Conservation (phyloP, 2,329 filamentous ascomycete species). For the Chaetomiaceae sp. region DNA sequence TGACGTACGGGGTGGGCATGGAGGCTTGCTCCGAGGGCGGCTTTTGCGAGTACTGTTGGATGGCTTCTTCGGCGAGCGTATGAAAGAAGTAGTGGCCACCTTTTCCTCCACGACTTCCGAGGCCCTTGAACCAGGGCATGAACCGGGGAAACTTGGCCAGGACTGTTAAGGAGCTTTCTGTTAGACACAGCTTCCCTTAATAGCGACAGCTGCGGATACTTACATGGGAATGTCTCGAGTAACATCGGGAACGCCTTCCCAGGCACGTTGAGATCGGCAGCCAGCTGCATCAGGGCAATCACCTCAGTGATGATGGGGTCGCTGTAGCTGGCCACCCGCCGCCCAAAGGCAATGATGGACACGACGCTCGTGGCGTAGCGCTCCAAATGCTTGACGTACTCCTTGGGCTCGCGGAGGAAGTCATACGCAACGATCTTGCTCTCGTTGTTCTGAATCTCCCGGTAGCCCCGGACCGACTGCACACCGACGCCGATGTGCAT, state of each 20-base stretch:
- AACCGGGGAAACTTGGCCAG: conserved; percentile 44
- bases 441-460: conserved; percentile 53
- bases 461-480: conserved; percentile 51
- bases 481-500: conserved; percentile 49
- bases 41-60: conserved; percentile 34
- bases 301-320: conserved; percentile 57
- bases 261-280: conserved; percentile 50
- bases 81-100: conserved; percentile 48
- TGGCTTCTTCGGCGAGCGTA: conserved; percentile 46
- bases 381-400: conserved; percentile 51
- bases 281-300: conserved; percentile 53
- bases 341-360: conserved; percentile 52
- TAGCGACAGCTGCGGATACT: conserved; percentile 1
- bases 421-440: conserved; percentile 51
- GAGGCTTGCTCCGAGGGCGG: conserved; percentile 21
- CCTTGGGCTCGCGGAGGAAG: conserved; percentile 38
- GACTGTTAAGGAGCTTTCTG: conserved; percentile 21
- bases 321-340: conserved; percentile 43
- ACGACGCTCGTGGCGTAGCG: conserved; percentile 50
- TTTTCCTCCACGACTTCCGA: conserved; percentile 37
- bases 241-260: conserved; percentile 53
- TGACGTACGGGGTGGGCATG: conserved; percentile 37
- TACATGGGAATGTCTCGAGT: conserved; percentile 49
- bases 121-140: conserved; percentile 47
- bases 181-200: no score